phyloP scores from a whole-genome alignment of 768 basidiomycete genomes.

The Trametes meyenii region DNA sequence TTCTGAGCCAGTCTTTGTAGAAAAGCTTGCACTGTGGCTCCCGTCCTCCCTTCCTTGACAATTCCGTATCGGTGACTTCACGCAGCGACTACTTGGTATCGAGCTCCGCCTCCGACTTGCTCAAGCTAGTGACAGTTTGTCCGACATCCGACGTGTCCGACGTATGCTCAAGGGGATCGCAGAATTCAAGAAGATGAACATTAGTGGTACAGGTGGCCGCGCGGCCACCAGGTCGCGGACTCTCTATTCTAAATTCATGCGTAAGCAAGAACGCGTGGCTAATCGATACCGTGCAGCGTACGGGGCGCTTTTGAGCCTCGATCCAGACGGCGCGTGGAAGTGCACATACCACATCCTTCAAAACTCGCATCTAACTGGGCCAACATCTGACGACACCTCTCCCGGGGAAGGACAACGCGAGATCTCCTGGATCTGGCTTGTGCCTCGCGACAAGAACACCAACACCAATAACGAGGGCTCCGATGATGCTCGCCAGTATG shows the following conservation, averaged over 20 bases:
- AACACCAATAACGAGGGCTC: neutral
- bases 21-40: conserved; percentile 14
- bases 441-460: neutral
- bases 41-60: conserved; percentile 12
- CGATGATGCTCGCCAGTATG: neutral
- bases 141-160: conserved; percentile 13
- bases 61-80: neutral
- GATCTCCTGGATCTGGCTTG: conserved; percentile 24
- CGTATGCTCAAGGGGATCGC: conserved; percentile 1
- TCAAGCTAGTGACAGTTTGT: conserved; percentile 15
- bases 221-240: neutral
- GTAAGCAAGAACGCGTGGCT: neutral
- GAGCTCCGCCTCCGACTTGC: conserved; percentile 20
- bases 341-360: neutral
- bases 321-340: neutral
- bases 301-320: neutral
- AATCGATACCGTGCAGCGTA: neutral
- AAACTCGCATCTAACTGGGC: neutral
- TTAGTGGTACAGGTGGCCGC: conserved; percentile 9
- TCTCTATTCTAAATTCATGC: neutral
- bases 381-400: neutral
- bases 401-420: conserved; percentile 14
- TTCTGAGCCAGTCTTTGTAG: neutral
- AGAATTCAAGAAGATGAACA: conserved; percentile 9
- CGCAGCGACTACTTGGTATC: neutral